A percentile compares a stretch with the other conserved stretches of the same genome.
Conservation (phyloP, 495 filamentous ascomycete genomes). For the Coniosporium apollinis region DNA sequence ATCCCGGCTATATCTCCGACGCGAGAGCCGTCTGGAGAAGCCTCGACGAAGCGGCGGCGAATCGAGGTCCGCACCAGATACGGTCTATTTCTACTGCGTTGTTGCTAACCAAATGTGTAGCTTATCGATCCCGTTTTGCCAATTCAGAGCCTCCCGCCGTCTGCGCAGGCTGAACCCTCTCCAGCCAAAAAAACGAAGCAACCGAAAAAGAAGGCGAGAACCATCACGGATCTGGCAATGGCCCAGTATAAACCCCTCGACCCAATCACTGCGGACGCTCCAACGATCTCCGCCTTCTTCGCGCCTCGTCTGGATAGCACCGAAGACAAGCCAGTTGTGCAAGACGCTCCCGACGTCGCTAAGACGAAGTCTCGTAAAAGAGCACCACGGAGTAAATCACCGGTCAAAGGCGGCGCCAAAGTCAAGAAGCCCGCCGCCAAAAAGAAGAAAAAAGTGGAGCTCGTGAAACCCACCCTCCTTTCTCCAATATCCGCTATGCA, state of each 20-base stretch:
- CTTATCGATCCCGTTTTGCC: no score
- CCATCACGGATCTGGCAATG: conserved; percentile 72
- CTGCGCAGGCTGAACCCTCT: no score
- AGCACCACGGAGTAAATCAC: conserved; percentile 9
- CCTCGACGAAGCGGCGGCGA: conserved; percentile 5
- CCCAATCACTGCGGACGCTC: conserved; percentile 8
- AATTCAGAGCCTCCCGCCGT: no score
- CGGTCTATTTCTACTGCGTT: no score
- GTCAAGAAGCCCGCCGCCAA: conserved; percentile 17
- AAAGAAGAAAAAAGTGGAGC: conserved; percentile 30
- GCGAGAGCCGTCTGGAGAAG: neutral
- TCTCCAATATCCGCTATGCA: conserved; percentile 58
- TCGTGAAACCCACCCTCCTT: conserved; percentile 36
- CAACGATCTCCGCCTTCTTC: conserved; percentile 13
- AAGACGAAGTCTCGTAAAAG: conserved; percentile 2
- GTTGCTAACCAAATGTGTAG: no score
- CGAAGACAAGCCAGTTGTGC: no score
- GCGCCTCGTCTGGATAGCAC: conserved; percentile 1
- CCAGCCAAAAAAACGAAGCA: conserved; percentile 34
- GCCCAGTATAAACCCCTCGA: conserved; percentile 44
- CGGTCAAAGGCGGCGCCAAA: conserved; percentile 19
- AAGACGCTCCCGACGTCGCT: no score
- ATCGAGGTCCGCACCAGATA: conserved; percentile 6
- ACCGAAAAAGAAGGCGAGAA: conserved; percentile 57
- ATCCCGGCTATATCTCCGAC: neutral